These are phyloP conservation scores for Saccharomycopsis fibuligera DNA, from an alignment of 805 yeast genomes.

Conservation along the genomic window DNA sequence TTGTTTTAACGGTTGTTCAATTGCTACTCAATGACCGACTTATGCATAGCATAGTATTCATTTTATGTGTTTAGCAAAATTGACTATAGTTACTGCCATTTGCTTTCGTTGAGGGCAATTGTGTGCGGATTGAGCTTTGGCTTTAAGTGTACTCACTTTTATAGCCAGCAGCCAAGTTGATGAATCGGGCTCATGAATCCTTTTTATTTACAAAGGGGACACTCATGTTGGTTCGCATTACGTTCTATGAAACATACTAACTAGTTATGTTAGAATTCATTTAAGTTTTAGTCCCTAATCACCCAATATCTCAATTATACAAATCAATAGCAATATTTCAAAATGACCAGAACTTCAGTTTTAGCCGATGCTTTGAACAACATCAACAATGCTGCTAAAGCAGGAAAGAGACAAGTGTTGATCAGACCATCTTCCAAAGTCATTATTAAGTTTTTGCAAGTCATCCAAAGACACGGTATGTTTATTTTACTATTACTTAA, in stretches of 20 bases:
- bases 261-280: background rate
- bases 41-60: no score
- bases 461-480: slow-evolving; percentile 84
- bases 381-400: slow-evolving; percentile 97
- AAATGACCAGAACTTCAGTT: slow-evolving; percentile 96
- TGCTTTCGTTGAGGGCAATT: no score
- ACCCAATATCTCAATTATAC: no score
- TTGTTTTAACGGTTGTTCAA: no score
- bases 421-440: slow-evolving; percentile 98
- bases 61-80: no score
- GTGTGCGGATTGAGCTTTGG: no score
- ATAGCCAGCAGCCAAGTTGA: no score
- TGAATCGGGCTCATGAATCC: slow-evolving; percentile 21
- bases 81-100: no score
- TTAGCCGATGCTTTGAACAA: slow-evolving; percentile 97
- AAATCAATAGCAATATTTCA: slow-evolving; percentile 24
- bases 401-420: slow-evolving; percentile 98
- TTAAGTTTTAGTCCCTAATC: no score
- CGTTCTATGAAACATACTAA: slow-evolving; percentile 1
- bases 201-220: slow-evolving; percentile 11
- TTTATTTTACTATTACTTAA: background rate
- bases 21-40: no score
- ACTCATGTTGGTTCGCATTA: slow-evolving; percentile 20
- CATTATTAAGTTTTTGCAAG: slow-evolving; percentile 91
- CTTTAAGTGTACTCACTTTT: no score